These are phyloP conservation scores for Coemansia sp. DNA, from an alignment of 192 early-diverging fungal genomes.

Conservation along the genomic window DNA sequence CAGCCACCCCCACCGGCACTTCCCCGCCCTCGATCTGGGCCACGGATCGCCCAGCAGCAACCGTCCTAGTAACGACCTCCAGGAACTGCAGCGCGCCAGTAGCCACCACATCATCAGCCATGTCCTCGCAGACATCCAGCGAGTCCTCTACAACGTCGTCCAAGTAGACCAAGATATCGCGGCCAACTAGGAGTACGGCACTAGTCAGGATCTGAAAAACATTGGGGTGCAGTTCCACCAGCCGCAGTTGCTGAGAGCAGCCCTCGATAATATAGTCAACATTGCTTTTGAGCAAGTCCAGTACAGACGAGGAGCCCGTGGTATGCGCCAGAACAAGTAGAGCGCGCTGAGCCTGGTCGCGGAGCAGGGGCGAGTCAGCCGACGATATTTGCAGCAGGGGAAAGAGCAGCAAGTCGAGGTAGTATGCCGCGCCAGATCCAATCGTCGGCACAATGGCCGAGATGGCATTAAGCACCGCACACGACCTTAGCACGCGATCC, in stretches of 20 bases:
- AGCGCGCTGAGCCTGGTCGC: conserved; percentile 15
- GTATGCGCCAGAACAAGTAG: conserved; percentile 20
- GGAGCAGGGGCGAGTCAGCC: conserved; percentile 12
- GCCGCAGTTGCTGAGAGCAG: conserved; percentile 36
- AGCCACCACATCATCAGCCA: conserved; percentile 6
- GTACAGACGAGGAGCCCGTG: neutral
- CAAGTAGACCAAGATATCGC: conserved; percentile 34
- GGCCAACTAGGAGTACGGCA: conserved; percentile 26
- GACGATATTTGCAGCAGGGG: conserved; percentile 32
- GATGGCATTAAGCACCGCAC: conserved; percentile 27
- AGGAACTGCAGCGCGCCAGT: conserved; percentile 26
- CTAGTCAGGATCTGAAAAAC: conserved; percentile 32
- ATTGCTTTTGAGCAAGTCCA: conserved; percentile 31
- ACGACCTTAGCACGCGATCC: conserved; percentile 4
- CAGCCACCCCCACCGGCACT: neutral
- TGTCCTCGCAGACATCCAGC: conserved; percentile 39
- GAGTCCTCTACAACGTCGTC: conserved; percentile 49
- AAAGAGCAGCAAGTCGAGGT: conserved; percentile 39
- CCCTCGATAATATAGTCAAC: conserved; percentile 50
- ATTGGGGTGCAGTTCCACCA: conserved; percentile 22
- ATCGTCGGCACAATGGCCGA: conserved; percentile 15
- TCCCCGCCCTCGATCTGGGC: neutral
- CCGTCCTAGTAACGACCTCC: conserved; percentile 27
- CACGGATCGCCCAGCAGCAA: neutral
- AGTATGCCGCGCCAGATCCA: conserved; percentile 25